phyloP scores from a whole-genome alignment of 495 filamentous ascomycete species.

The Annulohypoxylon bovei region DNA sequence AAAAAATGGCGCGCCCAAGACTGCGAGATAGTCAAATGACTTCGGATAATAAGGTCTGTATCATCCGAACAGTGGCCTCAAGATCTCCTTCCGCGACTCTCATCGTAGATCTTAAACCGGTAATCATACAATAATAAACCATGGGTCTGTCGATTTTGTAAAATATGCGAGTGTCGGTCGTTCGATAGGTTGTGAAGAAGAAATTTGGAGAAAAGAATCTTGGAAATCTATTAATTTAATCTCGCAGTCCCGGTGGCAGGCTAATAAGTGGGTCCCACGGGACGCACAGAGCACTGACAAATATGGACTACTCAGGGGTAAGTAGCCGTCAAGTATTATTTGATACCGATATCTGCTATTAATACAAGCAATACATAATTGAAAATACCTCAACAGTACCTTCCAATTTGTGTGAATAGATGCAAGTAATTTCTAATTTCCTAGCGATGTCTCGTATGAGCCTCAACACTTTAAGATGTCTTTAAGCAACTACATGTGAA shows the following conservation, averaged over 20 bases:
- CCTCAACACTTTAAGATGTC: background rate
- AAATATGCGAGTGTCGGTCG: background rate
- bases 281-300: conserved; percentile 4
- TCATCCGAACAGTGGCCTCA: background rate
- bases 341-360: background rate
- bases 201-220: background rate
- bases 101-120: conserved; percentile 1
- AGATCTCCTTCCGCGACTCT: conserved; percentile 10
- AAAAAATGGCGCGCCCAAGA: background rate
- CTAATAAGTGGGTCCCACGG: conserved; percentile 3
- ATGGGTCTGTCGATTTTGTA: background rate
- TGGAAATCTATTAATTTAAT: conserved; percentile 1
- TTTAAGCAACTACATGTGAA: background rate
- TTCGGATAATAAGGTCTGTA: conserved; percentile 1
- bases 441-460: background rate
- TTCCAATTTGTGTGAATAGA: background rate
- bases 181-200: background rate
- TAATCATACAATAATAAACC: conserved; percentile 15
- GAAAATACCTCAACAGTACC: background rate
- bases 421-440: background rate
- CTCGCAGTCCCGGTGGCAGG: conserved; percentile 1
- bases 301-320: background rate
- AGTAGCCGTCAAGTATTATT: background rate
- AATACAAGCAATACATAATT: background rate
- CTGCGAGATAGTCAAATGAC: background rate